Percentiles rank a stretch among this genome's conserved stretches.
These are phyloP conservation scores for Barnettozyma sucrosica DNA, from an alignment of 805 yeast species.

Conservation along the genomic window DNA sequence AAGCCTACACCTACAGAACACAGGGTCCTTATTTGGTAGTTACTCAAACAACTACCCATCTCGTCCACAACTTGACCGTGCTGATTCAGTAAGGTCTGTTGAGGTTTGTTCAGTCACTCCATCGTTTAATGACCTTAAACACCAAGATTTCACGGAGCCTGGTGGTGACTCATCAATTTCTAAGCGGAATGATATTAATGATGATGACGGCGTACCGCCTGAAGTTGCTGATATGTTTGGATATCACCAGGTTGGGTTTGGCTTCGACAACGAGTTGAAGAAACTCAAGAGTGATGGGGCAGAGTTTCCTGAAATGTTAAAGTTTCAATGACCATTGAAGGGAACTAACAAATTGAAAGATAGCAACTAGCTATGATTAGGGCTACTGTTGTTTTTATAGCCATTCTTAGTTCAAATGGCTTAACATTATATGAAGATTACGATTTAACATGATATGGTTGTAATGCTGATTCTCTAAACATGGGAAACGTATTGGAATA, in stretches of 20 bases:
- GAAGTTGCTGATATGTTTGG: not conserved
- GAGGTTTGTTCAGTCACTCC: constrained; percentile 37
- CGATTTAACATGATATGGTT: not conserved
- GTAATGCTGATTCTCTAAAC: constrained; percentile 10
- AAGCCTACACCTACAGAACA: not conserved
- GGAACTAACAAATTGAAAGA: not conserved
- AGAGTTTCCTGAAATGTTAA: constrained; percentile 9
- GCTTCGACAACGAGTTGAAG: constrained; percentile 5
- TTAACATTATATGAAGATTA: not conserved
- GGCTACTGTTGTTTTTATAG: not conserved
- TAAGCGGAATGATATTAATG: not conserved
- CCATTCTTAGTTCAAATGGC: not conserved
- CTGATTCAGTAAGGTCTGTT: constrained; percentile 16
- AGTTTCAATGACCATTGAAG: constrained; percentile 3
- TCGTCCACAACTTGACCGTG: constrained; percentile 1
- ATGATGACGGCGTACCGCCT: constrained; percentile 1
- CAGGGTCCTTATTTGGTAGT: constrained; percentile 6
- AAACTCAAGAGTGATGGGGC: not conserved
- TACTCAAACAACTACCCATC: constrained; percentile 2
- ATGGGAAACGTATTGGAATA: constrained; percentile 92
- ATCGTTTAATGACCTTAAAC: constrained; percentile 33
- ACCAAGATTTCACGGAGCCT: constrained; percentile 7
- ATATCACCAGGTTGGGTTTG: not conserved
- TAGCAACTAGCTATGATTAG: too few species aligned
- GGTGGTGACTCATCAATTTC: not conserved